Percentiles rank a stretch among this genome's conserved stretches.
Conservation (phyloP, 2,329 filamentous ascomycete species). For the Nigrospora oryzae region DNA sequence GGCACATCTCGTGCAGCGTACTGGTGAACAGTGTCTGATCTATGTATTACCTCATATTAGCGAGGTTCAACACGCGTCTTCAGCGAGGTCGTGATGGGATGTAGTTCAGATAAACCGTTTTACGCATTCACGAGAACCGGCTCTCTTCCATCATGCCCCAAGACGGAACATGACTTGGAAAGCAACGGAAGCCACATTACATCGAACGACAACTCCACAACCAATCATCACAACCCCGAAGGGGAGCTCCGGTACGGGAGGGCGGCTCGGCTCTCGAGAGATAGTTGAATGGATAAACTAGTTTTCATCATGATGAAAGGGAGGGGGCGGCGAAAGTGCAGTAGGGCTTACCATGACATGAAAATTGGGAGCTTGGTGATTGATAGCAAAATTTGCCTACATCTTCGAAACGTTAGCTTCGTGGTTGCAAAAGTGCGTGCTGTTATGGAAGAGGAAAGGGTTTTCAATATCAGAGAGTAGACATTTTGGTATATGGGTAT, state of each 20-base stretch:
- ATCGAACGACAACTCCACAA: slow-evolving; percentile 61
- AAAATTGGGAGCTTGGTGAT: too few species aligned
- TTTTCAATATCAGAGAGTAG: slow-evolving; percentile 38
- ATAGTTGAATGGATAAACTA: slow-evolving; percentile 73
- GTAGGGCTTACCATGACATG: background rate
- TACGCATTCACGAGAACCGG: slow-evolving; percentile 61
- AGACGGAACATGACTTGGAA: slow-evolving; percentile 46
- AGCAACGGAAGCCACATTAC: slow-evolving; percentile 57
- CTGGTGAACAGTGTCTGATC: too few species aligned
- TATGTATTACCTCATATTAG: too few species aligned
- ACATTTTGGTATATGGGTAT: slow-evolving; percentile 56
- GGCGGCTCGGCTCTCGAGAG: slow-evolving; percentile 57
- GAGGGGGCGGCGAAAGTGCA: background rate
- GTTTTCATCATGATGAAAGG: slow-evolving; percentile 43
- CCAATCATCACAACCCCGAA: slow-evolving; percentile 51
- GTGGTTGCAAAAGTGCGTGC: background rate
- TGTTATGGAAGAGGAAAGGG: slow-evolving; percentile 4
- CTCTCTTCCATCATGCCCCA: slow-evolving; percentile 37
- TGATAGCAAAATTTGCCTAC: background rate
- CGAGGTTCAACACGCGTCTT: too few species aligned
- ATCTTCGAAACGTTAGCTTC: background rate
- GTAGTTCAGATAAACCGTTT: slow-evolving; percentile 54
- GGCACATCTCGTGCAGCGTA: too few species aligned
- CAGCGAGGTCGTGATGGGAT: too few species aligned
- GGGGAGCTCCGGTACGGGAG: slow-evolving; percentile 60